A percentile compares a stretch with the other conserved stretches of the same genome.
phyloP scores from a whole-genome alignment of 192 early-diverging fungal species.

The Coemansia sp. region DNA sequence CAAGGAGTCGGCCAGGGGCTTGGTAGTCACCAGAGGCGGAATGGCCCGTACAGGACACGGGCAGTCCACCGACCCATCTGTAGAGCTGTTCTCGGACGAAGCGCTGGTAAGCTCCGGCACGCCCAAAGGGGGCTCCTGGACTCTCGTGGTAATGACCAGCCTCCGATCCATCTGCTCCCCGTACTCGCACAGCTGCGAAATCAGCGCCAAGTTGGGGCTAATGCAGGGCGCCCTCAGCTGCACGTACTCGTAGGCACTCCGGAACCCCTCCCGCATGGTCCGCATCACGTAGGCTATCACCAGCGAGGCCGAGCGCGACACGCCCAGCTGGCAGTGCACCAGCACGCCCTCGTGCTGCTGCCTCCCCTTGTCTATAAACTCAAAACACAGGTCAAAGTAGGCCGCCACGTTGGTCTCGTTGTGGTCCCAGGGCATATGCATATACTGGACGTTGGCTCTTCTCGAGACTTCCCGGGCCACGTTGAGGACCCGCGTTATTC shows the following conservation, averaged over 20 bases:
- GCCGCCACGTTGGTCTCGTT: conserved; percentile 61
- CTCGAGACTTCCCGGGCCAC: conserved; percentile 26
- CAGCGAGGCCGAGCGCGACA: conserved; percentile 81
- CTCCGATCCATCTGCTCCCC: conserved; percentile 10
- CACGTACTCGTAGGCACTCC: conserved; percentile 74
- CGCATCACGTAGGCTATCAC: conserved; percentile 91
- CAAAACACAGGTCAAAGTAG: conserved; percentile 63
- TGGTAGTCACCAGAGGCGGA: background rate
- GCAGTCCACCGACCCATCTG: background rate
- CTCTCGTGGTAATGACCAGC: background rate
- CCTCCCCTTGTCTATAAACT: conserved; percentile 64
- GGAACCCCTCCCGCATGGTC: conserved; percentile 55
- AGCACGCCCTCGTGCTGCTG: conserved; percentile 59
- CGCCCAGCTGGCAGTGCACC: conserved; percentile 86
- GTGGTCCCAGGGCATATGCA: conserved; percentile 71
- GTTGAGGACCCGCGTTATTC: conserved; percentile 28
- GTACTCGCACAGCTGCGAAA: conserved; percentile 75
- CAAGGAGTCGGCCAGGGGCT: background rate
- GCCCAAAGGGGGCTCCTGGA: background rate
- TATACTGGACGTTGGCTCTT: background rate
- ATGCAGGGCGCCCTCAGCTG: conserved; percentile 66
- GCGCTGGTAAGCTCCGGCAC: conserved; percentile 5
- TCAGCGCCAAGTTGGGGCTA: conserved; percentile 78
- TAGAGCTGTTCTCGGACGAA: conserved; percentile 6
- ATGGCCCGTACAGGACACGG: background rate